Base-by-base conservation (phyloP, 2,329 filamentous ascomycete genomes). In the Sporothrix schenckii region DNA sequence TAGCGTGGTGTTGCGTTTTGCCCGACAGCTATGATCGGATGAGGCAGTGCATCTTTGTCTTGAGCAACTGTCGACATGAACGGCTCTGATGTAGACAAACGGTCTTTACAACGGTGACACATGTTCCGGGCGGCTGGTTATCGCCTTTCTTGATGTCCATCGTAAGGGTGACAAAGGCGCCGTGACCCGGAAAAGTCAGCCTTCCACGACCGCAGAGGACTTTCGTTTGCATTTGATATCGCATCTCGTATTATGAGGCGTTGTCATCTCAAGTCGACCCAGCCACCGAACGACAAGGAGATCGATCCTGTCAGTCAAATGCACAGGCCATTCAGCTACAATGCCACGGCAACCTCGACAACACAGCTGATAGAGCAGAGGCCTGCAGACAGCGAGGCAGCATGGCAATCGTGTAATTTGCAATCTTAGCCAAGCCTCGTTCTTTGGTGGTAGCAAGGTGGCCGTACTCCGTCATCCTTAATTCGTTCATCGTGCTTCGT, bases 1-100 rank as follows among this genome's bases (percentile, higher is more conserved):
- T 34, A 6, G 34, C 34, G 21, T 54, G 52, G 27, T 27, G 27
- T 34, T 34, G 16, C 4, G 27, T 58, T 9, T 14, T 60, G 39
- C 54, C 54, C 54, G 54, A 60, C 30, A 60, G 52, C 14, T n/a
- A 41, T 21, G 56, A 41, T 41, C 58, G 47, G 39, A 47, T 39
- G 58, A 63, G 58, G 58, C 58, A 47, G 58, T 63, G 58, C 58
- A 63, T 21, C 39, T 63, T 47, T 63, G 39, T 24, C 34, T 63
- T 63, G 58, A 63, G 58, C 14, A 47, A 9, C 56, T 44, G 56
- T 24, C 11, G 56, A 61, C 27, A 30, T 30, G 4, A 30, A 30
- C 4, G 27, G 4, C 24, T 60, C 34, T 16, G 49, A 50, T 50
- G 49, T 19, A n/a, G 49, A 50, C 19, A 21, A 50, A 21, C 19